These are phyloP conservation scores for Aureobasidium zeae DNA, from an alignment of 2,329 filamentous ascomycete genomes.

Conservation along the genomic window DNA sequence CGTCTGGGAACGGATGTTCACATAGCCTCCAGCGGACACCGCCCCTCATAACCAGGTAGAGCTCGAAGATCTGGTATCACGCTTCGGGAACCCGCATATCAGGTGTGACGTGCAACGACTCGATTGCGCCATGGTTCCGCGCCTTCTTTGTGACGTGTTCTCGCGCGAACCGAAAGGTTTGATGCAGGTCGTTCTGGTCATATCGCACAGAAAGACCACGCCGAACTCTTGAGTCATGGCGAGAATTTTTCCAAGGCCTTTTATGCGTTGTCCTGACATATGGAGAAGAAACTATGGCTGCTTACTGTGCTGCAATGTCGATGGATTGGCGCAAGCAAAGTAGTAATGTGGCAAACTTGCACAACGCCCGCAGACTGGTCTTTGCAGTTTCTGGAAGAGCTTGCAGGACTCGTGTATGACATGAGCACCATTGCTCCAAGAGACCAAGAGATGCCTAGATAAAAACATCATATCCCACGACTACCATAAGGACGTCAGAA, in stretches of 20 bases:
- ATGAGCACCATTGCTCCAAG: no score
- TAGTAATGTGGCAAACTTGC: neutral
- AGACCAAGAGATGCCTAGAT: no score
- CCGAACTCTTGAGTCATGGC: neutral
- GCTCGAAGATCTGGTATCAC: constrained; percentile 10
- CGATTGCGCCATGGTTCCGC: constrained; percentile 12
- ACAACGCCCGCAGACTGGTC: neutral
- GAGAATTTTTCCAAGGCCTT: neutral
- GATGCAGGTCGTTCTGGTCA: neutral
- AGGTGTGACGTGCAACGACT: neutral
- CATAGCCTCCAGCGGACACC: constrained; percentile 1
- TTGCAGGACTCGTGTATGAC: neutral
- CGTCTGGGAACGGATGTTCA: constrained; percentile 5
- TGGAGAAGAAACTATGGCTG: neutral
- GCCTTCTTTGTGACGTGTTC: neutral
- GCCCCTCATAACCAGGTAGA: constrained; percentile 9
- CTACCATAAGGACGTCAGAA: no score
- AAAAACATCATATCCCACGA: no score
- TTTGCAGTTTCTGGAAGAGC: neutral
- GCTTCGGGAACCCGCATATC: constrained; percentile 4
- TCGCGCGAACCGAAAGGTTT: neutral
- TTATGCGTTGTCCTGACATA: constrained; percentile 2
- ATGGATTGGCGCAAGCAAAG: neutral
- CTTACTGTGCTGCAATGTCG: constrained; percentile 1
- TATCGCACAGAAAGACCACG: neutral